phyloP scores from a whole-genome alignment of 2,329 filamentous ascomycete genomes.

The Microsporum canis region DNA sequence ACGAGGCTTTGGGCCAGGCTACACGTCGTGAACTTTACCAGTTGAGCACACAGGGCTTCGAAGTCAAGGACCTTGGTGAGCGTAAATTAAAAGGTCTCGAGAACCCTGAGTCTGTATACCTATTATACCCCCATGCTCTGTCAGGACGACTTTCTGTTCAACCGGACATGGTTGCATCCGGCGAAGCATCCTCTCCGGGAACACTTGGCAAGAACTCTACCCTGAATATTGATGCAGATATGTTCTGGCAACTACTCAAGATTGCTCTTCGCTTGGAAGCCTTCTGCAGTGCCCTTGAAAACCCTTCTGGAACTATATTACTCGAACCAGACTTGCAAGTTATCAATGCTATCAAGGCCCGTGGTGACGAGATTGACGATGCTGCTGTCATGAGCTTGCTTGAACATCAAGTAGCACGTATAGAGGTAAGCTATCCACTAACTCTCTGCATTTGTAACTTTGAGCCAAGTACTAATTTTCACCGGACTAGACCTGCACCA shows the following conservation, averaged over 20 bases:
- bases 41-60: constrained; percentile 82
- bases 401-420: constrained; percentile 88
- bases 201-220: constrained; percentile 51
- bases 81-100: constrained; percentile 92
- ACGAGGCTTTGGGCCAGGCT: constrained; percentile 60
- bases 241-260: constrained; percentile 82
- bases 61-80: constrained; percentile 93
- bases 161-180: constrained; percentile 40
- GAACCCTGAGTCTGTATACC: constrained; percentile 90
- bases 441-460: constrained; percentile 27
- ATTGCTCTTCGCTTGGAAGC: constrained; percentile 83
- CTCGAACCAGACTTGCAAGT: constrained; percentile 74
- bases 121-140: constrained; percentile 84
- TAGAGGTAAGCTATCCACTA: constrained; percentile 59
- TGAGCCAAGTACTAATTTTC: neutral
- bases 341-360: constrained; percentile 58
- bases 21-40: constrained; percentile 82
- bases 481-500: constrained; percentile 58
- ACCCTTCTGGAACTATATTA: constrained; percentile 49
- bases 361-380: constrained; percentile 79
- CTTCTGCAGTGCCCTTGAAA: constrained; percentile 81
- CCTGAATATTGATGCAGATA: constrained; percentile 70
- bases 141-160: constrained; percentile 51
- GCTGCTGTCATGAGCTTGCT: constrained; percentile 77
- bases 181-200: constrained; percentile 42